Percentiles rank a stretch among this genome's conserved stretches.
Conservation (phyloP, 2,329 filamentous ascomycete genomes). For the Penicillium sp. region DNA sequence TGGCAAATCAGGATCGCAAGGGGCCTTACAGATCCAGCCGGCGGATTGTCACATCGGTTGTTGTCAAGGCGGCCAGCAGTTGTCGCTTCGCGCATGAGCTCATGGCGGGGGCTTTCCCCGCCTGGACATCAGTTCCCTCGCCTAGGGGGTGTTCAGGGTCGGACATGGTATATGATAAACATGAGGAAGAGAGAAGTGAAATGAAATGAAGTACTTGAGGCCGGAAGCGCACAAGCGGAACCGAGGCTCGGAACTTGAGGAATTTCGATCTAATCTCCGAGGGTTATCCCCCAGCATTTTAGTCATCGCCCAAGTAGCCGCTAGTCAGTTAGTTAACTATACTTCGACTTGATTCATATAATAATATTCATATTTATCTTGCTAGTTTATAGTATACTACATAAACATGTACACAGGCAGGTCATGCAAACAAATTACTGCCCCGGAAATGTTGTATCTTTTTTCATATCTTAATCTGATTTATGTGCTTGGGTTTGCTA, state of each 20-base stretch:
- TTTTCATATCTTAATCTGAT: neutral
- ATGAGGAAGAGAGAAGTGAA: constrained; percentile 1
- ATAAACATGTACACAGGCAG: neutral
- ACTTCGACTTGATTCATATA: neutral
- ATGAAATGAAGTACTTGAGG: neutral
- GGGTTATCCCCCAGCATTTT: neutral
- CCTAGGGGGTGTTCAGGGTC: constrained; percentile 17
- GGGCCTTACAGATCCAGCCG: constrained; percentile 31
- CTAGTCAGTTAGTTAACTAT: neutral
- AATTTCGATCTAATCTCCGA: constrained; percentile 9
- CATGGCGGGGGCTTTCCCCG: constrained; percentile 19
- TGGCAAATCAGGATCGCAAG: neutral
- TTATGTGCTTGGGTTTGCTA: neutral
- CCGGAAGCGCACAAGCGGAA: constrained; percentile 13
- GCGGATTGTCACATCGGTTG: constrained; percentile 30
- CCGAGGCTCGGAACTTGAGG: constrained; percentile 30
- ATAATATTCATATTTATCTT: neutral
- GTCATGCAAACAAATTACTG: no score
- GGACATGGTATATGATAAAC: constrained; percentile 18
- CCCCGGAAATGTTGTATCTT: neutral
- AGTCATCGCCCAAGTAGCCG: neutral
- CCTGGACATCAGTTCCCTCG: constrained; percentile 16
- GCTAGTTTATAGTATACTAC: neutral
- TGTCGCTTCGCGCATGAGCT: constrained; percentile 21
- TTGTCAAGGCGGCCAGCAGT: constrained; percentile 27